phyloP scores from a whole-genome alignment of 768 basidiomycete genomes.

The Boletus pseudopeckii region DNA sequence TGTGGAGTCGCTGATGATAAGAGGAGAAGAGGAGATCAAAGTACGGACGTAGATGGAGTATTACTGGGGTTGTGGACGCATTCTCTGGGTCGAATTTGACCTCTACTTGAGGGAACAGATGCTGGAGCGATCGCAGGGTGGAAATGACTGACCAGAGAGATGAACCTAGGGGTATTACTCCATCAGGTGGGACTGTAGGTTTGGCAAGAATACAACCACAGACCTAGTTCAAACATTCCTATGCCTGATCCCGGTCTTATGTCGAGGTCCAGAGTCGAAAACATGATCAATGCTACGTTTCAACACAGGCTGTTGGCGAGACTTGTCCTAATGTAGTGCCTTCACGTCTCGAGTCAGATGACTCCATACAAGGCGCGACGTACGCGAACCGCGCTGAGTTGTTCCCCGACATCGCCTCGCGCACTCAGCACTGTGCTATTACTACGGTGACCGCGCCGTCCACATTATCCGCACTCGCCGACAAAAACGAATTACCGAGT shows the following conservation, averaged over 20 bases:
- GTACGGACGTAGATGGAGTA: slow-evolving; percentile 77
- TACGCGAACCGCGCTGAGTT: too few relatives aligned
- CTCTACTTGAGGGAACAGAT: slow-evolving; percentile 76
- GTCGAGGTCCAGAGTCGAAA: slow-evolving; percentile 70
- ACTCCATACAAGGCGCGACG: too few relatives aligned
- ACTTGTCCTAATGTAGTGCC: slow-evolving; percentile 14
- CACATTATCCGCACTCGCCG: too few relatives aligned
- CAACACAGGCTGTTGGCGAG: not conserved
- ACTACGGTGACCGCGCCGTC: too few relatives aligned
- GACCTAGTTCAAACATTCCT: slow-evolving; percentile 77
- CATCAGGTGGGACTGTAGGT: not conserved
- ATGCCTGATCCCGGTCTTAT: slow-evolving; percentile 72
- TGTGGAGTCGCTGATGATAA: slow-evolving; percentile 73
- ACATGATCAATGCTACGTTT: slow-evolving; percentile 39
- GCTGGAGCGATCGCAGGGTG: slow-evolving; percentile 58
- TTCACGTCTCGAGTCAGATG: slow-evolving; percentile 1
- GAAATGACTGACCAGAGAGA: slow-evolving; percentile 80
- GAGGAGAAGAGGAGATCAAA: slow-evolving; percentile 84
- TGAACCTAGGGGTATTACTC: slow-evolving; percentile 46
- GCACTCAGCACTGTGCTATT: too few relatives aligned
- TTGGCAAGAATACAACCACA: slow-evolving; percentile 1
- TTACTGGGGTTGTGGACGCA: slow-evolving; percentile 65
- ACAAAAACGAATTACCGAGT: too few relatives aligned
- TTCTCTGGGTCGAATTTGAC: slow-evolving; percentile 78
- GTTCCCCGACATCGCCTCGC: too few relatives aligned